Evolutionary conservation across 2,329 filamentous ascomycete genomes (phyloP).

Genomic region (Aspergillus sp.): DNA sequence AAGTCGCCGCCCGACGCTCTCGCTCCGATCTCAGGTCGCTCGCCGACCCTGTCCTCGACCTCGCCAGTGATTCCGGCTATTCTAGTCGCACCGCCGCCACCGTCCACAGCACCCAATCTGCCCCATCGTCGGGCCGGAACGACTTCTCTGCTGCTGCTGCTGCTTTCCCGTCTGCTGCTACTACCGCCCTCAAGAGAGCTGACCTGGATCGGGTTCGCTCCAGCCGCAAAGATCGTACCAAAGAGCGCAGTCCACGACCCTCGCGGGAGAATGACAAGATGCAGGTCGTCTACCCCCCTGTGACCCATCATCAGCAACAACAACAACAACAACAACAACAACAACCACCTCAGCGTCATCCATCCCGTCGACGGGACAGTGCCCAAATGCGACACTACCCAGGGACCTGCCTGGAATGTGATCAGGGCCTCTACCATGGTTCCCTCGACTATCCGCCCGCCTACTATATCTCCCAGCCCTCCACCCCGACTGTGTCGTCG

Average conservation of each 20-base stretch:
- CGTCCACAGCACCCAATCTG: slow-evolving; percentile 52
- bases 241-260: slow-evolving; percentile 25
- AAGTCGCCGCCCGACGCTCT: slow-evolving; percentile 50
- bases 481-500: slow-evolving; percentile 13
- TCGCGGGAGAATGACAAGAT: slow-evolving; percentile 32
- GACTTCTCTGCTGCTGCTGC: slow-evolving; percentile 8
- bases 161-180: slow-evolving; percentile 24
- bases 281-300: slow-evolving; percentile 31
- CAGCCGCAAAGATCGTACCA: slow-evolving; percentile 32
- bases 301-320: slow-evolving; percentile 20
- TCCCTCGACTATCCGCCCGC: slow-evolving; percentile 26
- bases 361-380: slow-evolving; percentile 30
- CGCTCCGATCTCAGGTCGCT: slow-evolving; percentile 39
- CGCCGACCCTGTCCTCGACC: slow-evolving; percentile 40
- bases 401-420: slow-evolving; percentile 34
- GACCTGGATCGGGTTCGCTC: slow-evolving; percentile 27
- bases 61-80: slow-evolving; percentile 61
- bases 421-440: slow-evolving; percentile 33
- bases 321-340: slow-evolving; percentile 20
- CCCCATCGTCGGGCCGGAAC: slow-evolving; percentile 39
- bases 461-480: slow-evolving; percentile 27
- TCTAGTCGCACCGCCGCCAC: slow-evolving; percentile 57
- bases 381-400: slow-evolving; percentile 28
- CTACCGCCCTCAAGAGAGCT: slow-evolving; percentile 30
- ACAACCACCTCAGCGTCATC: slow-evolving; percentile 34